Evolutionary conservation across 805 yeast genomes (phyloP), one percentile per base, ranked within the genome.

Genomic region (Grigorovia humatica): DNA sequence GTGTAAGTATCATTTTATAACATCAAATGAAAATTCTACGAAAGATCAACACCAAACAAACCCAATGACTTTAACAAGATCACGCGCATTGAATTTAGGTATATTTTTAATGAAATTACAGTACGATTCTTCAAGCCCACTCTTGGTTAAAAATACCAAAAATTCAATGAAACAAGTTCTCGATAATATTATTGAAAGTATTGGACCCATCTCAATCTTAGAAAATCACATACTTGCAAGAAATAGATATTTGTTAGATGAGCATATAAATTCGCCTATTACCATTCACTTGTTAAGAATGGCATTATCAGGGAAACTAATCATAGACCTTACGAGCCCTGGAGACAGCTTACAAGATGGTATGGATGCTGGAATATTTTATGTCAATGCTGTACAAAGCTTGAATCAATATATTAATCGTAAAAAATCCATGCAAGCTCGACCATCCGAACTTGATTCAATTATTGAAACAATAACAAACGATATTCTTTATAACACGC

Each of bases 371-470:
- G 77, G 85, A n/a, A 70, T 83, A 18, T 89, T 82, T 47, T 65
- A 60, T 32, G 64, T 64, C 27, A 56, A 67, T 1, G 58, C 67
- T n/a, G 57, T 66, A 15, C 67, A 68, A 48, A 59, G 68, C 4
- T 48, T 66, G 46, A 60, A 65, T 44, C 52, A 59, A 11, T 64
- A 65, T 70, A 82, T 74, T 53, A 71, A 79, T 11, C 72, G 96
- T 46, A 86, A 86, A 60, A 79, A 88, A 53, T 76, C 85, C 2
- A 80, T 83, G 74, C 95, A 88, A 56, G 86, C 90, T 11, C 74
- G 95, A 52, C 81, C 85, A 0, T 86, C 88, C 4, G 97, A 89
- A 60, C 65, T 91, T 41, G 93, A 86, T 52, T 75, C 78, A 44
- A 87, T 93, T 1, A 78, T 87, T 17, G 75, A 76, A 47, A 77